A percentile compares a stretch with the other conserved stretches of the same genome.
phyloP scores from a whole-genome alignment of 805 yeast species.

The Suhomyces emberorum region DNA sequence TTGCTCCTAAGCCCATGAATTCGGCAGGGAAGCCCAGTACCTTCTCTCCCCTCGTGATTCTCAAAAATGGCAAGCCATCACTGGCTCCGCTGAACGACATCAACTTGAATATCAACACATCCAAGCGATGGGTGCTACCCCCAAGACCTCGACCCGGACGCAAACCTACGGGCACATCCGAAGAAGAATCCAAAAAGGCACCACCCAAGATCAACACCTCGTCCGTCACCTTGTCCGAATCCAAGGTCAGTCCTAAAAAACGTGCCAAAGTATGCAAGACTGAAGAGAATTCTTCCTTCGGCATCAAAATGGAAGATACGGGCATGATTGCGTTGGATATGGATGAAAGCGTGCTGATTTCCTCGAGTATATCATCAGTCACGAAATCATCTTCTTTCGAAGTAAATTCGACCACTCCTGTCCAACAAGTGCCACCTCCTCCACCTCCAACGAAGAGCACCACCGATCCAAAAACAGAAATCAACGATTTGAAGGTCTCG shows the following conservation, averaged over 20 bases:
- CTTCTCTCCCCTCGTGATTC: slow-evolving; percentile 15
- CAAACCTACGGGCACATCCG: slow-evolving; percentile 23
- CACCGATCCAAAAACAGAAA: slow-evolving; percentile 11
- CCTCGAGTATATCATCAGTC: neutral
- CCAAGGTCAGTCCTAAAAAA: slow-evolving; percentile 10
- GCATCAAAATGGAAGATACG: neutral
- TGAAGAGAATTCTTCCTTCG: neutral
- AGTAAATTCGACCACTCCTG: neutral
- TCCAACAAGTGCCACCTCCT: neutral
- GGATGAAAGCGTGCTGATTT: neutral
- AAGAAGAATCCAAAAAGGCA: slow-evolving; percentile 1
- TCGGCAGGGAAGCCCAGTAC: slow-evolving; percentile 26
- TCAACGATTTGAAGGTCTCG: slow-evolving; percentile 25
- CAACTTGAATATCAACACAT: slow-evolving; percentile 33
- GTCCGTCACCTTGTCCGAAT: neutral
- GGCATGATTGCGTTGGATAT: neutral
- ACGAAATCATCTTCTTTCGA: neutral
- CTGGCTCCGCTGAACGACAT: slow-evolving; percentile 7
- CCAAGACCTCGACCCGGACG: slow-evolving; percentile 43
- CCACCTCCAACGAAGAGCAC: slow-evolving; percentile 7
- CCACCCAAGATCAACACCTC: neutral
- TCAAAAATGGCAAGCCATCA: slow-evolving; percentile 14
- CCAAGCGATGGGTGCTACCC: slow-evolving; percentile 39
- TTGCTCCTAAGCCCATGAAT: slow-evolving; percentile 37
- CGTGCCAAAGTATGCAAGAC: slow-evolving; percentile 10